These are phyloP conservation scores for Lepiota venenata DNA, from an alignment of 768 basidiomycete species.

Conservation along the genomic window DNA sequence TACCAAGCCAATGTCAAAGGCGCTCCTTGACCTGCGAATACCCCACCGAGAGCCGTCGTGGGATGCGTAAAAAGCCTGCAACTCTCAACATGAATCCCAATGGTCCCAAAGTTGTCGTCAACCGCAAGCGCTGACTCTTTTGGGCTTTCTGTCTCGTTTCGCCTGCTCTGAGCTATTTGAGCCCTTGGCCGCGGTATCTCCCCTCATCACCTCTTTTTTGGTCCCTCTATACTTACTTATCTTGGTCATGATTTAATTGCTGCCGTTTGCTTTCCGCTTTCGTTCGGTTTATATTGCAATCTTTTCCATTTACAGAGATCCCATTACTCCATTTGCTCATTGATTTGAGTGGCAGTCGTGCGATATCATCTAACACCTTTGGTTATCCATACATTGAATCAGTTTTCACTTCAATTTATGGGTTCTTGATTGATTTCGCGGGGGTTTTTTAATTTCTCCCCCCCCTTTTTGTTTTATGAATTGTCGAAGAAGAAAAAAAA, in stretches of 20 bases:
- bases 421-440: too few species aligned
- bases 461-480: too few species aligned
- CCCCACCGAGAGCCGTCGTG: slow-evolving; percentile 65
- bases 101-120: slow-evolving; percentile 21
- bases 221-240: background rate
- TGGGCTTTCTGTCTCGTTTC: background rate
- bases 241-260: background rate
- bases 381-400: too few species aligned
- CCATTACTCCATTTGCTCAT: background rate
- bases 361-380: too few species aligned
- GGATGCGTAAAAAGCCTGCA: slow-evolving; percentile 54
- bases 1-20: slow-evolving; percentile 63
- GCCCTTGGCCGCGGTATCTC: background rate
- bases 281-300: background rate
- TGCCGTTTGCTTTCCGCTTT: background rate
- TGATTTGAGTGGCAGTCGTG: background rate
- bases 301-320: too few species aligned
- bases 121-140: slow-evolving; percentile 14
- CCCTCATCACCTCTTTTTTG: background rate
- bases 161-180: background rate
- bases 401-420: too few species aligned
- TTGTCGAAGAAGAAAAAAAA: too few species aligned
- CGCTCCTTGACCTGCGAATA: slow-evolving; percentile 70
- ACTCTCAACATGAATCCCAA: slow-evolving; percentile 16
- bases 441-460: too few species aligned